A percentile compares a stretch with the other conserved stretches of the same genome.
These are phyloP conservation scores for Fusarium udum DNA, from an alignment of 2,329 filamentous ascomycete genomes.

Conservation along the genomic window DNA sequence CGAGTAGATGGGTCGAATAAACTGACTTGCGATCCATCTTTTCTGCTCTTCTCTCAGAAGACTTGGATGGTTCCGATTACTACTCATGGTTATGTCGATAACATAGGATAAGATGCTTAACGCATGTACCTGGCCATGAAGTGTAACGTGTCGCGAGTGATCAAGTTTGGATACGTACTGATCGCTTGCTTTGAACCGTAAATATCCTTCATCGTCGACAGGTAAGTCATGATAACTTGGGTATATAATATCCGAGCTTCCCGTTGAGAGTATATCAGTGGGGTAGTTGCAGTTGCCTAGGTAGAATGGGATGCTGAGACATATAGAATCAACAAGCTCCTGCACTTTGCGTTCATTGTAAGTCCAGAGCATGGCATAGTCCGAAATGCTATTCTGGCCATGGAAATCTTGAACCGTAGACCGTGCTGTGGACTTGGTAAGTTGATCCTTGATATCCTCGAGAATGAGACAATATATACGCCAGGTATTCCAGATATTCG, in stretches of 20 bases:
- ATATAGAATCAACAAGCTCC: slow-evolving; percentile 10
- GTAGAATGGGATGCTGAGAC: slow-evolving; percentile 30
- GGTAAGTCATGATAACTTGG: slow-evolving; percentile 26
- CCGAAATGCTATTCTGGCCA: rapidly evolving
- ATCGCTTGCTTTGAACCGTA: neutral
- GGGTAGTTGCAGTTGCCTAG: slow-evolving; percentile 10
- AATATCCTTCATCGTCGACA: neutral
- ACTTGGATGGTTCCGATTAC: neutral
- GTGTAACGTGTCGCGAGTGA: slow-evolving; percentile 12
- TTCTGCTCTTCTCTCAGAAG: neutral
- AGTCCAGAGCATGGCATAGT: neutral
- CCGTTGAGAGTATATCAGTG: neutral
- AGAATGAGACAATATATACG: slow-evolving; percentile 18
- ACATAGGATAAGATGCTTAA: slow-evolving; percentile 8
- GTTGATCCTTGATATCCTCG: neutral
- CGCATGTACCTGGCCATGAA: slow-evolving; percentile 13
- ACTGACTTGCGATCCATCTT: slow-evolving; percentile 10
- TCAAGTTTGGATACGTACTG: slow-evolving; percentile 10
- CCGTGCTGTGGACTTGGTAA: rapidly evolving
- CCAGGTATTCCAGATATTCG: slow-evolving; percentile 32
- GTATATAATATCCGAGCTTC: neutral
- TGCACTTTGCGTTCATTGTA: neutral
- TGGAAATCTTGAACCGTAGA: rapidly evolving
- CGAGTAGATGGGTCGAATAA: slow-evolving; percentile 3
- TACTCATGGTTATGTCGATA: neutral